These are phyloP conservation scores for Zygotorulaspora danielsina DNA, from an alignment of 805 yeast genomes.

Conservation along the genomic window DNA sequence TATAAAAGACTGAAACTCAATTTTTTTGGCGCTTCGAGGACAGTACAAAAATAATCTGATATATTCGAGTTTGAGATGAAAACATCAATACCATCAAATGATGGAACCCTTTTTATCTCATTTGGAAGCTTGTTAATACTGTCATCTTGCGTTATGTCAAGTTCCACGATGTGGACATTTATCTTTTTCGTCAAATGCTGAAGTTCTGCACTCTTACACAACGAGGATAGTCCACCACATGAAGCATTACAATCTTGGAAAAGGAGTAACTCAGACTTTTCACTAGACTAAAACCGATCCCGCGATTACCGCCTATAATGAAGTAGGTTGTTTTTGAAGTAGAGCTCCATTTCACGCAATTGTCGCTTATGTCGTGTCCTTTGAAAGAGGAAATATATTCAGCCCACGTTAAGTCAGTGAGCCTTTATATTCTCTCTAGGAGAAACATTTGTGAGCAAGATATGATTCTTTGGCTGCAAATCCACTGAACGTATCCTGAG, in stretches of 20 bases:
- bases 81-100: conserved; percentile 28
- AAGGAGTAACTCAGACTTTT: conserved; percentile 23
- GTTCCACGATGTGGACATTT: conserved; percentile 22
- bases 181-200: conserved; percentile 13
- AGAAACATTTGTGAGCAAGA: too few species aligned
- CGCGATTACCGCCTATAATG: conserved; percentile 38
- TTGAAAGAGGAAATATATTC: too few species aligned
- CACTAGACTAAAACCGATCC: conserved; percentile 36
- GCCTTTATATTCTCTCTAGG: too few species aligned
- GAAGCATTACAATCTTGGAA: conserved; percentile 25
- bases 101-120: conserved; percentile 17
- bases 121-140: conserved; percentile 19
- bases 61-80: conserved; percentile 34
- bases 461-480: too few species aligned
- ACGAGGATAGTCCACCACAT: conserved; percentile 3
- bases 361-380: too few species aligned
- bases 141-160: conserved; percentile 22
- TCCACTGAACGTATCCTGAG: too few species aligned
- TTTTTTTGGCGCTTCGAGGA: conserved; percentile 13
- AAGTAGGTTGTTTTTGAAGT: conserved; percentile 28
- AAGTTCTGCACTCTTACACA: conserved; percentile 20
- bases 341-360: too few species aligned
- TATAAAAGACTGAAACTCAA: too few species aligned
- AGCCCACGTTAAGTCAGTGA: too few species aligned
- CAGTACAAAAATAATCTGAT: conserved; percentile 25